A percentile compares a stretch with the other conserved stretches of the same genome.
These are phyloP conservation scores for Globisporangium radiosum DNA, from an alignment of 352 stramenopile species.

Conservation along the genomic window DNA sequence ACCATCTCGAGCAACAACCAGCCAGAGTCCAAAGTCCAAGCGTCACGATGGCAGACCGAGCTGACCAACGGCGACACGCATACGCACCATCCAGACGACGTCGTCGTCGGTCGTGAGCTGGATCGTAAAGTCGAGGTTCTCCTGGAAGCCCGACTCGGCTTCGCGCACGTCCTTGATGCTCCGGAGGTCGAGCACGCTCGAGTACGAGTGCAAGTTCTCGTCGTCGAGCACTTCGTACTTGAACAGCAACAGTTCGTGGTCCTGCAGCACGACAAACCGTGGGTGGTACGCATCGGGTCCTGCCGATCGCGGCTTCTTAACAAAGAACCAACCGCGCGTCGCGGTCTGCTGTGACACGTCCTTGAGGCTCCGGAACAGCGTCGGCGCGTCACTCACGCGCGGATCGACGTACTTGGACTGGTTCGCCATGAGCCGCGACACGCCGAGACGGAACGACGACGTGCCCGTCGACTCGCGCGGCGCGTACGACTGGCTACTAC, in stretches of 20 bases:
- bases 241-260: slow-evolving; percentile 74
- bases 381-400: slow-evolving; percentile 33
- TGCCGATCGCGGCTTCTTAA: slow-evolving; percentile 60
- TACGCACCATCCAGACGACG: slow-evolving; percentile 71
- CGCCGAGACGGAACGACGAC: slow-evolving; percentile 42
- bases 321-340: slow-evolving; percentile 78
- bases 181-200: slow-evolving; percentile 62
- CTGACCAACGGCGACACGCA: neutral
- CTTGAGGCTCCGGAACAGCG: slow-evolving; percentile 68
- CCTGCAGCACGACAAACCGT: slow-evolving; percentile 76
- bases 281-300: slow-evolving; percentile 77
- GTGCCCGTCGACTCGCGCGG: slow-evolving; percentile 33
- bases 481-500: slow-evolving; percentile 54
- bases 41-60: neutral
- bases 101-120: slow-evolving; percentile 71
- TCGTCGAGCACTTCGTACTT: slow-evolving; percentile 83
- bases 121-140: slow-evolving; percentile 83
- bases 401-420: slow-evolving; percentile 70
- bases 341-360: slow-evolving; percentile 63
- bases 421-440: slow-evolving; percentile 75
- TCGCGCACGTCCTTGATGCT: slow-evolving; percentile 79
- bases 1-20: no score
- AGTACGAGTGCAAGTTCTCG: slow-evolving; percentile 58
- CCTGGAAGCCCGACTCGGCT: slow-evolving; percentile 68
- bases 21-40: neutral